Evolutionary conservation across 225 moss, liverwort and hornwort species (phyloP).

Genomic region (Physcomitrellopsis africana): DNA sequence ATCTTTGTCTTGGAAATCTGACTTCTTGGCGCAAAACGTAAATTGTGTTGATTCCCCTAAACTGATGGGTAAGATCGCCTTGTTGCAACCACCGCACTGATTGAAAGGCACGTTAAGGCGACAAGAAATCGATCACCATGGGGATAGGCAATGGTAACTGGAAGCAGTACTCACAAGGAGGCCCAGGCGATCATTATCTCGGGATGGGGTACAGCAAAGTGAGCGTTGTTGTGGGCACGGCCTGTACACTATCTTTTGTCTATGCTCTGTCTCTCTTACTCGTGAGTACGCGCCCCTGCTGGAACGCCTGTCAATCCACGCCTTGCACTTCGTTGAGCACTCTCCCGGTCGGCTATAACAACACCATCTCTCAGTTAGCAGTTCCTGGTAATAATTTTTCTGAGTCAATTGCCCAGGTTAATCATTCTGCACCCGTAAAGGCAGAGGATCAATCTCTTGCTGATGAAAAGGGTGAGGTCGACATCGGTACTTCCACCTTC

Average conservation of each 20-base stretch:
- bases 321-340: slow-evolving; percentile 26
- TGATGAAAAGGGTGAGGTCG: neutral
- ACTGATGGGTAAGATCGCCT: neutral
- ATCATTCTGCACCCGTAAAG: neutral
- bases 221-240: slow-evolving; percentile 48
- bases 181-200: slow-evolving; percentile 24
- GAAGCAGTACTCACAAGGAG: slow-evolving; percentile 33
- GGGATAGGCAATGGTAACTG: slow-evolving; percentile 34
- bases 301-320: slow-evolving; percentile 35
- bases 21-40: slow-evolving; percentile 8
- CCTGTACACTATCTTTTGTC: slow-evolving; percentile 47
- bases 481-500: neutral
- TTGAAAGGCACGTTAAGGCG: neutral
- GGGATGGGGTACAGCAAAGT: slow-evolving; percentile 41
- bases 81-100: neutral
- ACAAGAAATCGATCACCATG: slow-evolving; percentile 24
- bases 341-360: neutral
- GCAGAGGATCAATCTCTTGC: slow-evolving; percentile 7
- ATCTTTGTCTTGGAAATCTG: slow-evolving; percentile 2
- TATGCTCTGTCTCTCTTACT: slow-evolving; percentile 49
- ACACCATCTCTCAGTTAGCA: neutral
- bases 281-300: slow-evolving; percentile 47
- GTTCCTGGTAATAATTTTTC: neutral
- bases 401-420: slow-evolving; percentile 15
- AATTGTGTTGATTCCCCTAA: neutral